phyloP scores from a whole-genome alignment of 768 basidiomycete genomes.

The Plicaturopsis crispa region DNA sequence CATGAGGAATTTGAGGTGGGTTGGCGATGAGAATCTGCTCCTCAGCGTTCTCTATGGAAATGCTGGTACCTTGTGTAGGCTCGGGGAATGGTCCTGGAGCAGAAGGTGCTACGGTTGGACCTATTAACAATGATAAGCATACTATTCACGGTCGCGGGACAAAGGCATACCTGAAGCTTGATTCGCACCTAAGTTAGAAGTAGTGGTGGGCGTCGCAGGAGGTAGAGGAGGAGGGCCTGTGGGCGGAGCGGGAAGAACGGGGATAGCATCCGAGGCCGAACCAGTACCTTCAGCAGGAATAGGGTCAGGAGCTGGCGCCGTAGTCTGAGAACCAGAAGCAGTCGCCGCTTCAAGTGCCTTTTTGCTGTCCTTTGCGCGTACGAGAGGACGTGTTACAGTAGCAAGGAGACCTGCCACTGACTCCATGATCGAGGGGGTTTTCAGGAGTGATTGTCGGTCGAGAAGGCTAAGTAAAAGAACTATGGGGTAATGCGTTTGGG shows the following conservation, averaged over 20 bases:
- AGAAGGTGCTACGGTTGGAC: slow-evolving; percentile 9
- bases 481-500: slow-evolving; percentile 85
- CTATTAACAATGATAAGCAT: too few species aligned
- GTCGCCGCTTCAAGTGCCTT: slow-evolving; percentile 14
- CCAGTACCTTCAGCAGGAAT: slow-evolving; percentile 9
- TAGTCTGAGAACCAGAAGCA: slow-evolving; percentile 11
- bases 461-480: slow-evolving; percentile 83
- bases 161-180: too few species aligned
- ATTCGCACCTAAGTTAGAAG: too few species aligned
- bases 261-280: not conserved
- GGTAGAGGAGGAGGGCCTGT: too few species aligned
- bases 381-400: slow-evolving; percentile 79
- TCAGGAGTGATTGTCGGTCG: slow-evolving; percentile 79
- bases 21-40: slow-evolving; percentile 51
- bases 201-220: too few species aligned
- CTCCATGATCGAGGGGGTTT: slow-evolving; percentile 88
- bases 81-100: slow-evolving; percentile 14
- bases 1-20: slow-evolving; percentile 79
- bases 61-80: slow-evolving; percentile 11
- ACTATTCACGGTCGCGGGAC: too few species aligned
- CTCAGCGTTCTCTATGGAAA: slow-evolving; percentile 21
- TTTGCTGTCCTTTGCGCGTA: slow-evolving; percentile 47
- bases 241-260: too few species aligned
- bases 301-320: slow-evolving; percentile 11
- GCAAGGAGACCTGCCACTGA: slow-evolving; percentile 84